Conservation (phyloP, 768 basidiomycete species). For the Nidularia pulvinata region DNA sequence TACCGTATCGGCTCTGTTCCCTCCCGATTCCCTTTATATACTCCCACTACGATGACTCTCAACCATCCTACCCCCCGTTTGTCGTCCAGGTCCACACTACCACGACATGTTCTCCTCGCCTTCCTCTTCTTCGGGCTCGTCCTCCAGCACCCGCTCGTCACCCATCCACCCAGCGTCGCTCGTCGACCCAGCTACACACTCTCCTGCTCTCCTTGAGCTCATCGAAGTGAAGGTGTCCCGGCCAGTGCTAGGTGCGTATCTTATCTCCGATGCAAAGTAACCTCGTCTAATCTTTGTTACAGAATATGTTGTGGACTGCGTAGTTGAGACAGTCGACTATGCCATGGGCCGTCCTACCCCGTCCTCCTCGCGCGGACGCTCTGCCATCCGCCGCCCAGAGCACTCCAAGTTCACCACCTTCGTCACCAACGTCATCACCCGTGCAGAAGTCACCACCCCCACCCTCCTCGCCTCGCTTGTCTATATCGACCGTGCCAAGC, state of each 20-base stretch:
- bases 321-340: slow-evolving; percentile 74
- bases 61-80: slow-evolving; percentile 12
- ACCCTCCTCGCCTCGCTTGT: slow-evolving; percentile 71
- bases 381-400: slow-evolving; percentile 43
- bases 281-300: slow-evolving; percentile 5
- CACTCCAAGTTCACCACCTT: slow-evolving; percentile 63
- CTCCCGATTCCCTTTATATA: slow-evolving; percentile 30
- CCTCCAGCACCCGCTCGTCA: slow-evolving; percentile 24
- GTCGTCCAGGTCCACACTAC: slow-evolving; percentile 12
- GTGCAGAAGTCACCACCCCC: slow-evolving; percentile 73
- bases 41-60: slow-evolving; percentile 4
- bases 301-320: slow-evolving; percentile 74
- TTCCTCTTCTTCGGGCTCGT: slow-evolving; percentile 17
- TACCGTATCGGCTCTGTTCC: slow-evolving; percentile 28
- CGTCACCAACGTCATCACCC: slow-evolving; percentile 64
- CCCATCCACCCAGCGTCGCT: slow-evolving; percentile 47
- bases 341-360: slow-evolving; percentile 68
- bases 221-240: slow-evolving; percentile 63
- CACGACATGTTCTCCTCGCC: slow-evolving; percentile 14
- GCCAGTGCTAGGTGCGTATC: slow-evolving; percentile 63
- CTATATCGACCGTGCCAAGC: slow-evolving; percentile 77
- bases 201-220: slow-evolving; percentile 67
- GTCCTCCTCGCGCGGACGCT: slow-evolving; percentile 49
- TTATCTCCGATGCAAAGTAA: neutral
- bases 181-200: slow-evolving; percentile 63